These are phyloP conservation scores for Intubia oerlemansii DNA, from an alignment of 2,329 filamentous ascomycete genomes.

Conservation along the genomic window DNA sequence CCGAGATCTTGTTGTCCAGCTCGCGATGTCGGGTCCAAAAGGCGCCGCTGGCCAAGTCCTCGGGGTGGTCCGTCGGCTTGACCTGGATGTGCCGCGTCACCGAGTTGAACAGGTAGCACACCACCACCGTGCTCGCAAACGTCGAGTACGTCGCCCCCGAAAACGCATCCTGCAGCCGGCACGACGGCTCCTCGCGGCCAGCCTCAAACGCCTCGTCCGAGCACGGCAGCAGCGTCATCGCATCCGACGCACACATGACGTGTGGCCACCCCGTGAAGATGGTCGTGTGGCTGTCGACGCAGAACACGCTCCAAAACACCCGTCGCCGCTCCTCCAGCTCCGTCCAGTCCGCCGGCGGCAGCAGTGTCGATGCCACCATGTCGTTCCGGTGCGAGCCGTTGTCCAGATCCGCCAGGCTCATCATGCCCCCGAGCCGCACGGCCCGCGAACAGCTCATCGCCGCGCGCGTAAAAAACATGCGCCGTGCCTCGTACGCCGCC, in stretches of 20 bases:
- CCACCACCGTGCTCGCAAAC: slow-evolving; percentile 50
- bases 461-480: slow-evolving; percentile 66
- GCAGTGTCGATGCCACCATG: slow-evolving; percentile 45
- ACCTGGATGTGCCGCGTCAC: slow-evolving; percentile 67
- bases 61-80: slow-evolving; percentile 45
- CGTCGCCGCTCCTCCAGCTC: slow-evolving; percentile 58
- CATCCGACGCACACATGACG: slow-evolving; percentile 55
- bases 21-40: slow-evolving; percentile 76
- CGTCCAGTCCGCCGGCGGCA: slow-evolving; percentile 56
- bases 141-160: slow-evolving; percentile 41
- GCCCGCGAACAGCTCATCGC: slow-evolving; percentile 61
- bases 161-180: slow-evolving; percentile 42
- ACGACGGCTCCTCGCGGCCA: slow-evolving; percentile 39
- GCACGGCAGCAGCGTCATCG: slow-evolving; percentile 59
- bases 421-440: slow-evolving; percentile 55
- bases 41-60: slow-evolving; percentile 50
- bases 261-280: slow-evolving; percentile 85
- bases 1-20: slow-evolving; percentile 62
- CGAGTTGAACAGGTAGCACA: slow-evolving; percentile 59
- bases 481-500: slow-evolving; percentile 61
- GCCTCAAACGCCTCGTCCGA: slow-evolving; percentile 56
- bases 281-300: slow-evolving; percentile 64
- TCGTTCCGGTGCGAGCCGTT: slow-evolving; percentile 31
- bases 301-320: slow-evolving; percentile 72
- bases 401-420: slow-evolving; percentile 66